A percentile compares a stretch with the other conserved stretches of the same genome.
These are phyloP conservation scores for Geranium rotundifolium DNA, from an alignment of 345 rosid species.

Conservation along the genomic window DNA sequence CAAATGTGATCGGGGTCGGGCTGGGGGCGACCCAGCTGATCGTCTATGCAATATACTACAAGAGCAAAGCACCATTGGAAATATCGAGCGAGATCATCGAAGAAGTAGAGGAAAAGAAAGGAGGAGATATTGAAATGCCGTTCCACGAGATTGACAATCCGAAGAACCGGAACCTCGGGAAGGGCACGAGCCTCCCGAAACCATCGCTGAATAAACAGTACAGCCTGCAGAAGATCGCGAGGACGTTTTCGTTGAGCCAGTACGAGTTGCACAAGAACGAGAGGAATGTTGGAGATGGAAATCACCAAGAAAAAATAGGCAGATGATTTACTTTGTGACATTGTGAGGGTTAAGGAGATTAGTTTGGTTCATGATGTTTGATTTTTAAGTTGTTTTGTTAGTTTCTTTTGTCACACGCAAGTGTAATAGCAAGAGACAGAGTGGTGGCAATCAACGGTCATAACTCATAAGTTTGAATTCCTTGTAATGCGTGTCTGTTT, in stretches of 20 bases:
- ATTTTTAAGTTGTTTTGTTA: too few relatives aligned
- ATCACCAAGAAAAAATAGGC: too few relatives aligned
- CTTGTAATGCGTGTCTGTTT: too few relatives aligned
- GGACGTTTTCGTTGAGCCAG: slow-evolving; percentile 19
- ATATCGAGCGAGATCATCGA: not conserved
- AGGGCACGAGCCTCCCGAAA: slow-evolving; percentile 15
- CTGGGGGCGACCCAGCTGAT: slow-evolving; percentile 42
- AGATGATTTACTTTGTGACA: too few relatives aligned
- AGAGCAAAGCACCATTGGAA: slow-evolving; percentile 15
- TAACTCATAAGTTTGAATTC: too few relatives aligned
- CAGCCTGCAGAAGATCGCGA: slow-evolving; percentile 21
- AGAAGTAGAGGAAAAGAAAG: slow-evolving; percentile 2
- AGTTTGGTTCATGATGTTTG: too few relatives aligned
- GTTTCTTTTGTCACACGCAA: too few relatives aligned
- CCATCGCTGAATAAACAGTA: slow-evolving; percentile 11
- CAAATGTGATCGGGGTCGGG: slow-evolving; percentile 34
- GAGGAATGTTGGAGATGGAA: too few relatives aligned
- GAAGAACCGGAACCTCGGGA: slow-evolving; percentile 2
- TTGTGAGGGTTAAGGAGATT: too few relatives aligned
- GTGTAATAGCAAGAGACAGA: too few relatives aligned
- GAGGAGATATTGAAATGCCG: slow-evolving; percentile 18
- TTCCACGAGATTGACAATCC: slow-evolving; percentile 6
- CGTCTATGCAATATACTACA: slow-evolving; percentile 27
- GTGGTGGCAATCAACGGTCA: too few relatives aligned
- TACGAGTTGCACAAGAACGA: slow-evolving; percentile 12